phyloP scores from a whole-genome alignment of 73 alveolate species.

The Paramecium caudatum region DNA sequence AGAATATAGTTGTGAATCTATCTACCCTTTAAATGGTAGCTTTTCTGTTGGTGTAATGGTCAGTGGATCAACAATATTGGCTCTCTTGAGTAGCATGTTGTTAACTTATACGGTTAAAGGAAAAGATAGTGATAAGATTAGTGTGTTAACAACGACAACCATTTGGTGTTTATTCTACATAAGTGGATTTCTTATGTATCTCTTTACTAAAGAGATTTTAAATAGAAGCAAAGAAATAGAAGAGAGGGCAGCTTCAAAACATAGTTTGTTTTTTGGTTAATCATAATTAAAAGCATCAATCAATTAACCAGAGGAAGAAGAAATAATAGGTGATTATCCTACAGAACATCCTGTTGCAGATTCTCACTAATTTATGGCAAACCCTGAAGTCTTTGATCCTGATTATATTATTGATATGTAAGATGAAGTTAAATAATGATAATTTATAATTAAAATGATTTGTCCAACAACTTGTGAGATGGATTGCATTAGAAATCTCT shows the following conservation, averaged over 20 bases:
- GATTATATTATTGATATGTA: background rate
- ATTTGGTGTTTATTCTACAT: background rate
- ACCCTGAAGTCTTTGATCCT: conserved; percentile 11
- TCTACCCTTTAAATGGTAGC: conserved; percentile 58
- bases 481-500: conserved; percentile 2
- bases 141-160: background rate
- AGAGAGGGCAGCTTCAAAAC: background rate
- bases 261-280: conserved; percentile 5
- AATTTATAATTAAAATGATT: background rate
- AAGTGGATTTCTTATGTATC: background rate
- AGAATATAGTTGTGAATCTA: conserved; percentile 62
- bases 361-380: background rate
- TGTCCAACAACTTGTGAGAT: conserved; percentile 53
- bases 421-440: background rate
- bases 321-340: background rate
- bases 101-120: conserved; percentile 44
- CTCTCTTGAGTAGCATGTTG: background rate
- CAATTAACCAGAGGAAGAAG: background rate
- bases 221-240: background rate
- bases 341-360: background rate
- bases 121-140: conserved; percentile 4
- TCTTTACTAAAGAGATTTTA: conserved; percentile 5
- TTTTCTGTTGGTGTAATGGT: conserved; percentile 36
- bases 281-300: background rate
- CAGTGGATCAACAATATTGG: conserved; percentile 25